phyloP scores from a whole-genome alignment of 352 stramenopile genomes.

The Blastocystis hominis region DNA sequence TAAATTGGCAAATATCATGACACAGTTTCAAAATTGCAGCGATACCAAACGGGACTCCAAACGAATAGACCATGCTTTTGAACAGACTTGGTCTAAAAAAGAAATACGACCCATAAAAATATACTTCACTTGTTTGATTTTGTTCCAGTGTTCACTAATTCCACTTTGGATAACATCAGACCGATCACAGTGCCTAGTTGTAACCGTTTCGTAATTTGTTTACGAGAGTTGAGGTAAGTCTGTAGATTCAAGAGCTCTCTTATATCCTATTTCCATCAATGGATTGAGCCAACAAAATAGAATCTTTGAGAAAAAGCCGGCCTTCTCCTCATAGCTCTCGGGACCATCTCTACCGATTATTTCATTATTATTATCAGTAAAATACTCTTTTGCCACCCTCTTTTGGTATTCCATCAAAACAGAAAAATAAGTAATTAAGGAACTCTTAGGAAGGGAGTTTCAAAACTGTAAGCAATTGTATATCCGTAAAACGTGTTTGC shows the following conservation, averaged over 20 bases:
- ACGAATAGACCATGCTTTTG: slow-evolving; percentile 61
- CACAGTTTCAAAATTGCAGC: slow-evolving; percentile 79
- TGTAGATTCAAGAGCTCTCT: slow-evolving; percentile 69
- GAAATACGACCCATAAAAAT: not conserved
- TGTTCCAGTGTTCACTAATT: not conserved
- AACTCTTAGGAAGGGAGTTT: not conserved
- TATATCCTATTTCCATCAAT: slow-evolving; percentile 73
- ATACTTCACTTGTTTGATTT: slow-evolving; percentile 52
- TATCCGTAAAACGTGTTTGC: not conserved
- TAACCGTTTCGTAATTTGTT: slow-evolving; percentile 64
- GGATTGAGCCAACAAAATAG: slow-evolving; percentile 78
- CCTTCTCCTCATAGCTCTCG: slow-evolving; percentile 60
- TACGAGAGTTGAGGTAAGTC: slow-evolving; percentile 75
- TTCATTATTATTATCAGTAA: not conserved
- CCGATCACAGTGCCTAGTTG: not conserved
- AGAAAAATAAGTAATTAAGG: not conserved
- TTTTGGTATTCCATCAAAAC: not conserved
- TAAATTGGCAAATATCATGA: slow-evolving; percentile 80
- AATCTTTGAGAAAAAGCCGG: slow-evolving; percentile 61
- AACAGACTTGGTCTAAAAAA: slow-evolving; percentile 29
- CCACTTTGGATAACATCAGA: not conserved
- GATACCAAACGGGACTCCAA: slow-evolving; percentile 77
- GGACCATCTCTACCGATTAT: not conserved
- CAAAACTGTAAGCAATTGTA: not conserved
- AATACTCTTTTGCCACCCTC: not conserved